Base-by-base conservation (phyloP, 768 basidiomycete genomes). In the Steccherinum ochraceum region DNA sequence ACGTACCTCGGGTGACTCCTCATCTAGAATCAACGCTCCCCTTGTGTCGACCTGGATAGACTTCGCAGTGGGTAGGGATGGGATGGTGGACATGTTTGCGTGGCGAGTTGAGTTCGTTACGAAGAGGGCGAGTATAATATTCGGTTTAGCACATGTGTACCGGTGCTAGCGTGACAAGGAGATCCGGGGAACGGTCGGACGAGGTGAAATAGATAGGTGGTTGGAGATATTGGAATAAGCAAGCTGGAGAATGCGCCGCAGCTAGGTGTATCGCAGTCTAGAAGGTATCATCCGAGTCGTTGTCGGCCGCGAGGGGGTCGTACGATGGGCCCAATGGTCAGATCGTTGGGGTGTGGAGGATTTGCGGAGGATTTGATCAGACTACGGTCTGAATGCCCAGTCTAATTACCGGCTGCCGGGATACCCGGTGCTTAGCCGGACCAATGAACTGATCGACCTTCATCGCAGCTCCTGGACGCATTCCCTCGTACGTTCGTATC, bases 11-110 rank as follows among this genome's bases (percentile, higher is more conserved):
- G 90, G 91, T 3, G 94, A 96, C 64, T 93, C 93, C 69, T 96
- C 93, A 44, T 88, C 82, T 30, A 97, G 75, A 56, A 97, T 96
- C 52, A 95, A 77, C 13, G 94, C 94, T 13, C 94, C 94, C 56
- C 91, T 81, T 23, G 93, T 96, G 61, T 96, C 92, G 61, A 97
- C 94, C 66, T 91, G 90, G 63, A 97, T 95, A 48, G 89, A 83
- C 67, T 81, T 86, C 25, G 90, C 83, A 27, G 81, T 79, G 39
- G 93, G 93, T 52, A 95, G 72, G 41, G 85, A 77, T 35, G 86
- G 81, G 27, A 72, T 69, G 60, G 52, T 5, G 16, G 55, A 7
- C 55, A 52, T 52, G 46, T 21, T 27, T 18, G 41, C 7, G 16
- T 35, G 30, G 30, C 16, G 30, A 35, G 7, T 16, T 35, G 30